Conservation (phyloP, 768 basidiomycete species). For the Auriscalpium microsporum region DNA sequence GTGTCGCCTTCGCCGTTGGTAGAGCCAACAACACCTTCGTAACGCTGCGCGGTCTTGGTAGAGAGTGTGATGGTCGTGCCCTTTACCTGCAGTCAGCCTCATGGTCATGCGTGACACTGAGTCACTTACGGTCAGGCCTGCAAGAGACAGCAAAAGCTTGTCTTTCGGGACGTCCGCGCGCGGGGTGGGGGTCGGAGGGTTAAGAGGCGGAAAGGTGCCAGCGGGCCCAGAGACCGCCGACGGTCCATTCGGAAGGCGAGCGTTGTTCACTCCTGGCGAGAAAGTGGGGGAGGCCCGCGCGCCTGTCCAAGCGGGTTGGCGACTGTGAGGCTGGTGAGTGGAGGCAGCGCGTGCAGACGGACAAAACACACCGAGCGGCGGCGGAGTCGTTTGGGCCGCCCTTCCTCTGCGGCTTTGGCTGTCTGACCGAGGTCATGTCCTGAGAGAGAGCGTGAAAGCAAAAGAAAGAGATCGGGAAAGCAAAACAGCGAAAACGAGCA, state of each 20-base stretch:
- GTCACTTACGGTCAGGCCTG: slow-evolving; percentile 61
- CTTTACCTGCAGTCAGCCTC: slow-evolving; percentile 24
- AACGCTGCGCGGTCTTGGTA: slow-evolving; percentile 63
- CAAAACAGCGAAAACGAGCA: slow-evolving; percentile 25
- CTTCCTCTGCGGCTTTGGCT: slow-evolving; percentile 56
- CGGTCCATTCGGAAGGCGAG: slow-evolving; percentile 32
- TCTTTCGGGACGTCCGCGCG: slow-evolving; percentile 43
- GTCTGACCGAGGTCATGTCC: slow-evolving; percentile 30
- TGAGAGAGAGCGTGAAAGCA: slow-evolving; percentile 19
- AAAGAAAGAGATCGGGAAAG: slow-evolving; percentile 21
- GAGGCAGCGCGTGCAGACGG: slow-evolving; percentile 10
- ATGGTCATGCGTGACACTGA: slow-evolving; percentile 1
- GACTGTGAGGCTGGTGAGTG: slow-evolving; percentile 19
- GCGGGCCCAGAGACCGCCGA: slow-evolving; percentile 20
- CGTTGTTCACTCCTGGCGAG: slow-evolving; percentile 37
- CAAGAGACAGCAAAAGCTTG: slow-evolving; percentile 53
- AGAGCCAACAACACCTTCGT: slow-evolving; percentile 62
- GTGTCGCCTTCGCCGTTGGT: slow-evolving; percentile 60
- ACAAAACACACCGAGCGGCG: slow-evolving; percentile 37
- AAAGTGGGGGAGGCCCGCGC: slow-evolving; percentile 65
- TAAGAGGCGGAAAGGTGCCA: slow-evolving; percentile 36
- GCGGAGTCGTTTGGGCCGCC: slow-evolving; percentile 43
- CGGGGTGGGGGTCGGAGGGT: slow-evolving; percentile 20
- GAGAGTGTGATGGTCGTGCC: slow-evolving; percentile 73
- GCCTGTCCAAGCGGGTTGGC: slow-evolving; percentile 54